Percentiles rank a stretch among this genome's conserved stretches.
phyloP scores from a whole-genome alignment of 257 asterid species.

The Echites panduratus region DNA sequence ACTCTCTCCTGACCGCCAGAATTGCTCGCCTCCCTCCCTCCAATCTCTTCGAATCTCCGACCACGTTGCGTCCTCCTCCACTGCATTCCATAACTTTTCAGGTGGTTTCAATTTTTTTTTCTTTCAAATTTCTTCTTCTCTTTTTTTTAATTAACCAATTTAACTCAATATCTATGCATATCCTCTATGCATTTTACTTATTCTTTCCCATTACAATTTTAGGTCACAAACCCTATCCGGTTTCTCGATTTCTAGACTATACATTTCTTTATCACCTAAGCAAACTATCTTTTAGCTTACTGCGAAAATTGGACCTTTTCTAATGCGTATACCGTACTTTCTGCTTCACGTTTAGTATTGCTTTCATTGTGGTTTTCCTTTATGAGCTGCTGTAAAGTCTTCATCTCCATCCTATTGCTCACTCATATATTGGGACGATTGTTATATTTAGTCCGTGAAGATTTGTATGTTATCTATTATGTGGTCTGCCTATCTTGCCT shows the following conservation, averaged over 20 bases:
- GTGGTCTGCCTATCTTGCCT: background rate
- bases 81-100: slow-evolving; percentile 21
- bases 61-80: slow-evolving; percentile 24
- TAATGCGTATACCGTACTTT: background rate
- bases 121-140: background rate
- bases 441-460: background rate
- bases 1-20: slow-evolving; percentile 17
- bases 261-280: background rate
- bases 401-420: background rate
- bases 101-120: slow-evolving; percentile 27
- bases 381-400: background rate
- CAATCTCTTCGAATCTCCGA: slow-evolving; percentile 27
- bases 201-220: background rate
- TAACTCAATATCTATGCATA: no score
- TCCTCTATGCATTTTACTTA: background rate
- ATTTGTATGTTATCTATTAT: background rate
- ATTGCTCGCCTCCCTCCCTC: slow-evolving; percentile 8
- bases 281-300: background rate
- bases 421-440: background rate
- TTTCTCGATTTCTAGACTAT: background rate
- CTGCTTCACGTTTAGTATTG: background rate
- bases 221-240: slow-evolving; percentile 1
- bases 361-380: background rate
- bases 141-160: background rate
- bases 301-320: background rate